Evolutionary conservation across 257 asterid species (phyloP).

Genomic region (Lantana camara): DNA sequence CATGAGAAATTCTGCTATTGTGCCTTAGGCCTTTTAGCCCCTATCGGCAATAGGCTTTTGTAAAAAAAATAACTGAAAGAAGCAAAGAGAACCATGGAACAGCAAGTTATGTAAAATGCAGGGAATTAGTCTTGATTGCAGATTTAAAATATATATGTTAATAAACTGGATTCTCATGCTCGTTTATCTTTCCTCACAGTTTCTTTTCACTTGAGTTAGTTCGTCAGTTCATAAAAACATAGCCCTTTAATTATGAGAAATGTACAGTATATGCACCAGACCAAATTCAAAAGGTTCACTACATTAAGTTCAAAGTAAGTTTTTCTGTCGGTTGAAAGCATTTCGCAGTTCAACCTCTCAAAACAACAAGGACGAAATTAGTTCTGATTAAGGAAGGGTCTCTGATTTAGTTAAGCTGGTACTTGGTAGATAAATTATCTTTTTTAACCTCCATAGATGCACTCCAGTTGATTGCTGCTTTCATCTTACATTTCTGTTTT

Average conservation of each 20-base stretch:
- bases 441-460: background rate
- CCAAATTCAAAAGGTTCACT: background rate
- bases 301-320: background rate
- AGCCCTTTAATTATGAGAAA: too few species aligned
- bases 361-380: background rate
- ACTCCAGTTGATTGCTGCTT: background rate
- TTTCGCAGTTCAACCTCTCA: background rate
- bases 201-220: background rate
- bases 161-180: background rate
- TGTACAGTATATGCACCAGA: too few species aligned
- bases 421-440: background rate
- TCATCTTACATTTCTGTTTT: background rate
- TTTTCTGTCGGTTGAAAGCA: background rate
- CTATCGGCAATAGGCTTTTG: background rate
- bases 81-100: slow-evolving; percentile 1
- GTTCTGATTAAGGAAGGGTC: too few species aligned
- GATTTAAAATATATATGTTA: background rate
- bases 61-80: background rate
- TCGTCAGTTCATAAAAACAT: background rate
- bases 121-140: background rate
- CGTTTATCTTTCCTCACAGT: background rate
- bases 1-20: background rate
- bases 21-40: background rate
- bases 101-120: background rate
- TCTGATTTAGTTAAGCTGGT: background rate